Base-by-base conservation (phyloP, 805 yeast species). In the Sugiyamaella valdiviana region DNA sequence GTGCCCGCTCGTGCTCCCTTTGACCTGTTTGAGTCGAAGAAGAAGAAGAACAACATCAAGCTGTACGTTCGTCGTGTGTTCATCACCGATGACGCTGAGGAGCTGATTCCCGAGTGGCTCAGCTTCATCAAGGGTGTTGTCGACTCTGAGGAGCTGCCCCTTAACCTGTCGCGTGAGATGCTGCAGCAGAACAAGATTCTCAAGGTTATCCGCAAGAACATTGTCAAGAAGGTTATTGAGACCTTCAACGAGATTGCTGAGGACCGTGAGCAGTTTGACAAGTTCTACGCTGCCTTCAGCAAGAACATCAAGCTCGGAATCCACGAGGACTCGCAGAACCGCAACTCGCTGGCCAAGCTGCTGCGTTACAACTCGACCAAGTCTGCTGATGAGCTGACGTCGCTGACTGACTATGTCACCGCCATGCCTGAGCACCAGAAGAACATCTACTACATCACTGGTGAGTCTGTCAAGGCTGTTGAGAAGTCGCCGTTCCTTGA, bases 381-480 rank as follows among this genome's bases (percentile, higher is more conserved):
- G 79, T 83, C 96, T 57, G 67, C 80, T 63, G 99, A 91, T 67
- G 99, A 93, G 78, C 70, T 78, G 71, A 91, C 97, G 60, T 91
- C 98, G 36, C 80, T 93, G 67, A 74, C 95, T 61, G 99, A 93
- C 77, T 93, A 93, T 77, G 95, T 93, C 58, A 91, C 98, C 61
- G 86, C 98, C 77, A 93, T 93, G 99, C 96, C 93, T 71, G 97
- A 89, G 76, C 96, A 88, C 79, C 99, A 93, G 80, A 90, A 93
- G 93, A 93, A 93, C 80, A 87, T 93, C 68, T 93, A 93, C 83
- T 93, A 80, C 82, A 93, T 93, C 73, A 93, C 99, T 69, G 99
- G 99, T 84, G 99, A 93, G 79, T 80, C 95, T 54, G 72, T 87
- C 70, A 91, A 93, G 83, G 88, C 96, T 62, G 95, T 93, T 65